phyloP scores from a whole-genome alignment of 495 filamentous ascomycete genomes.

The Pseudoneurospora amorphoporcata region DNA sequence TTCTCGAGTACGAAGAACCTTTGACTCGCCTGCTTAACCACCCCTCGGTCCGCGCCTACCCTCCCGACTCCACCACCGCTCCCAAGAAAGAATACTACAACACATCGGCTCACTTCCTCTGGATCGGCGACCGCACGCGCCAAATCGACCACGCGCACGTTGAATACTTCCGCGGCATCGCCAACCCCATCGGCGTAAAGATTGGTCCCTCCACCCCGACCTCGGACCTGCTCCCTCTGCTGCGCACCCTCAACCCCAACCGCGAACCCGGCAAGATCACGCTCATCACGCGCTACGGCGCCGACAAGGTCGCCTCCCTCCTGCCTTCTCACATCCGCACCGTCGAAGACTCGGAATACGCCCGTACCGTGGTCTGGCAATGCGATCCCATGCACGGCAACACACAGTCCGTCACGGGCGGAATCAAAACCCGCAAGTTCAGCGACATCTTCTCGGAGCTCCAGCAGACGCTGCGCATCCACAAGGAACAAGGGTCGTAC shows the following conservation, averaged over 20 bases:
- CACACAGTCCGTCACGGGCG: constrained; percentile 55
- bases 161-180: constrained; percentile 92
- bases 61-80: constrained; percentile 9
- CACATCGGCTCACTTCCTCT: constrained; percentile 94
- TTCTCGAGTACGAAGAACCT: constrained; percentile 88
- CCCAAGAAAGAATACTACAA: constrained; percentile 55
- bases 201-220: constrained; percentile 75
- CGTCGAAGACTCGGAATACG: constrained; percentile 58
- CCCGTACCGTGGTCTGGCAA: constrained; percentile 84
- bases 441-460: constrained; percentile 78
- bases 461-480: constrained; percentile 66
- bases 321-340: constrained; percentile 77
- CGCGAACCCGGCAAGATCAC: constrained; percentile 84
- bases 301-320: constrained; percentile 54
- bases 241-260: constrained; percentile 74
- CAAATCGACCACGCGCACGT: constrained; percentile 88
- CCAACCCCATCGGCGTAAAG: constrained; percentile 94
- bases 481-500: constrained; percentile 69
- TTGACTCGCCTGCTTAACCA: constrained; percentile 67
- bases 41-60: constrained; percentile 29
- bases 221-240: constrained; percentile 60
- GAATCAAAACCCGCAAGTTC: constrained; percentile 85
- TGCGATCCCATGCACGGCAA: constrained; percentile 99
- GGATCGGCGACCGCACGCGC: constrained; percentile 94
- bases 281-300: constrained; percentile 90